phyloP scores from a whole-genome alignment of 768 basidiomycete genomes.

The Mycena galopus region DNA sequence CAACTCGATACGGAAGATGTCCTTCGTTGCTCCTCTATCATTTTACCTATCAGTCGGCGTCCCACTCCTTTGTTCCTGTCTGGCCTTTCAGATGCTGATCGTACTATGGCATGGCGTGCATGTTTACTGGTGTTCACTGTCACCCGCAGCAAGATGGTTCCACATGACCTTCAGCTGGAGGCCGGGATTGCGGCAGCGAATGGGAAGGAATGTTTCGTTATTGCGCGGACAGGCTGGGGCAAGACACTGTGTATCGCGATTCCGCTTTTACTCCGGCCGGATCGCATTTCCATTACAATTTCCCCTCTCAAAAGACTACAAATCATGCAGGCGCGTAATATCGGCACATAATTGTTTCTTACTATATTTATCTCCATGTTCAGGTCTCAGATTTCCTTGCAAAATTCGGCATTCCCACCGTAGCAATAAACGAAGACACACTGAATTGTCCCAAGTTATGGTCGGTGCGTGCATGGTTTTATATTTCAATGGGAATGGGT shows the following conservation, averaged over 20 bases:
- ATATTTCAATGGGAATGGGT: neutral
- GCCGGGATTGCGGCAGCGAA: neutral
- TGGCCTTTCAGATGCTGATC: neutral
- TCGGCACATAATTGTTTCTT: neutral
- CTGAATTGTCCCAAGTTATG: neutral
- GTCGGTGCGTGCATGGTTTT: neutral
- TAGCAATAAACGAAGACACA: constrained; percentile 14
- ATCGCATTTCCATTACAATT: neutral
- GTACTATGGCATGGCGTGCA: neutral
- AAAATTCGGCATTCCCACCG: neutral
- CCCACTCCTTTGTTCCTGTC: neutral
- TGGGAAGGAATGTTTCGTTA: neutral
- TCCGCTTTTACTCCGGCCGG: neutral
- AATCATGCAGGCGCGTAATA: constrained; percentile 2
- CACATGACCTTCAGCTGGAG: neutral
- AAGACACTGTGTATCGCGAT: constrained; percentile 19
- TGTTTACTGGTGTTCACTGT: constrained; percentile 13
- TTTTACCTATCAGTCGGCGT: neutral
- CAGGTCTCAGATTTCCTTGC: neutral
- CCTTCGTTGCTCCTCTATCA: neutral
- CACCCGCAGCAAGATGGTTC: neutral
- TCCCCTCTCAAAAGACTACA: constrained; percentile 10
- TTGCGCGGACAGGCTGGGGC: constrained; percentile 5
- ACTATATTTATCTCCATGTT: neutral
- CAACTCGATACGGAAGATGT: neutral